Base-by-base conservation (phyloP, 129 eudicot genomes). In the Flaveria robusta region DNA sequence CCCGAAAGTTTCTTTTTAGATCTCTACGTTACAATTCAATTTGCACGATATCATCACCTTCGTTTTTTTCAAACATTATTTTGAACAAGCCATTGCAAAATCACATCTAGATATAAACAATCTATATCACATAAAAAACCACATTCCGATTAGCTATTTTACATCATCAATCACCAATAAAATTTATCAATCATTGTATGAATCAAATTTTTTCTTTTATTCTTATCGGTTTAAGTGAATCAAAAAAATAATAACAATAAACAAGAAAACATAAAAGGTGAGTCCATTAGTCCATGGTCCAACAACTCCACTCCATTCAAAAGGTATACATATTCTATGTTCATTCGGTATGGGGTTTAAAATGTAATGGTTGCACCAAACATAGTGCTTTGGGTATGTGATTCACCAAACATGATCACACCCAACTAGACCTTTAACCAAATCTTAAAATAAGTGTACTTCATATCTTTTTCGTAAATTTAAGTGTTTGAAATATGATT, bases 231-330 rank as follows among this genome's bases (percentile, higher is more conserved):
- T 78, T 29, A 47, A 26, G 14, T 70, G 63, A 63, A 15, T 70
- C n/a, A n/a, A 50, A 51, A 70, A 78, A 77, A 31, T 9, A 59
- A 46, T 70, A 59, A 20, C 47, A 34, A 39, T 56, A 46, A 60
- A 59, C 23, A 49, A 60, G 34, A 62, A 34, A 1, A 39, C 15
- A 56, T 9, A 45, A 69, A 76, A 77, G 19, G 56, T 15, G 67
- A 46, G 34, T 59, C n/a, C 12, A 78, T 15, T 67, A 46, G 34
- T 59, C n/a, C 8, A 78, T 70, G 45, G 77, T 78, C 71, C 77
- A 59, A 70, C 82, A 71, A 71, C 83, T 72, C 72, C 83, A 79
- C 83, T 71, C 77, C 69, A 66, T 70, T 76, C 47, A 64, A 55
- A 71, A 66, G 80, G 50, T 56, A 58, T 39, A 37, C 66, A 16